Evolutionary conservation across 441 rosid genomes (phyloP).

Genomic region (Isatis lusitanica): DNA sequence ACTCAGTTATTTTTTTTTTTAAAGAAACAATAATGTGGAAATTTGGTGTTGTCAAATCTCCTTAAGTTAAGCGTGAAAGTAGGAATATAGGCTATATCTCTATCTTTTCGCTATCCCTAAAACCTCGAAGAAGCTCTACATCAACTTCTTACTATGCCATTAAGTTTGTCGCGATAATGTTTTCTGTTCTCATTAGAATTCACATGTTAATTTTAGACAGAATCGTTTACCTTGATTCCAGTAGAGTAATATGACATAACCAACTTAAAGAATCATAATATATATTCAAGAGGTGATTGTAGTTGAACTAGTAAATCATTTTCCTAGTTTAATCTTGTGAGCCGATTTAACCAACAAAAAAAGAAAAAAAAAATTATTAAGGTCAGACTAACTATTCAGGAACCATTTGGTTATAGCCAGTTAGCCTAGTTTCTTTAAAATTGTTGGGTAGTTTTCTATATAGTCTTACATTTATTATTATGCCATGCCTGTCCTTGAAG

Average conservation of each 20-base stretch:
- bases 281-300: neutral
- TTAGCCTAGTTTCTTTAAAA: neutral
- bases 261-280: neutral
- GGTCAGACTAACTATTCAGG: neutral
- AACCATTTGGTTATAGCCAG: neutral
- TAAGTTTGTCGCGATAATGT: conserved; percentile 24
- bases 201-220: neutral
- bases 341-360: neutral
- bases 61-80: conserved; percentile 35
- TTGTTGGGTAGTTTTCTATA: neutral
- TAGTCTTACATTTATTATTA: neutral
- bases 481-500: neutral
- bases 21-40: neutral
- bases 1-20: neutral
- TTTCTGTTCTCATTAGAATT: neutral
- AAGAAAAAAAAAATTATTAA: neutral
- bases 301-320: neutral
- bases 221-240: neutral
- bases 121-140: conserved; percentile 32
- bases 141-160: conserved; percentile 20
- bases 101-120: conserved; percentile 25
- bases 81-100: conserved; percentile 29
- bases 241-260: neutral
- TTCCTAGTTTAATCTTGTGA: neutral
- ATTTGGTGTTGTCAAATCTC: conserved; percentile 41